These are phyloP conservation scores for Penicillium hesseltinei DNA, from an alignment of 2,329 filamentous ascomycete genomes.

Conservation along the genomic window DNA sequence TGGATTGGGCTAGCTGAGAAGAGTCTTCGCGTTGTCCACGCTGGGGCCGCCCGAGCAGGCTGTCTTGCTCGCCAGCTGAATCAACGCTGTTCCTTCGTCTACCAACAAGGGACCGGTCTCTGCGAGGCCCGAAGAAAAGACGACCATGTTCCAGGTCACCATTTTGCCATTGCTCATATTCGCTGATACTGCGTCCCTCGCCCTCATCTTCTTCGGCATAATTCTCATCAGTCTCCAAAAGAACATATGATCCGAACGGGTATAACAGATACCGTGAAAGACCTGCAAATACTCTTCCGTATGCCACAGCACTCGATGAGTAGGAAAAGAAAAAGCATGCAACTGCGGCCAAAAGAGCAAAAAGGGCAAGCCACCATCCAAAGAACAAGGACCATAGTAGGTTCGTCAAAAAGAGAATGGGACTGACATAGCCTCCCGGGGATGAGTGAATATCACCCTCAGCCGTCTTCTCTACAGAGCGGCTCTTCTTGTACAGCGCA, in stretches of 20 bases:
- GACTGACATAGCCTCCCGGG: constrained; percentile 81
- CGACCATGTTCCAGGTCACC: constrained; percentile 94
- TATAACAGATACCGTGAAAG: constrained; percentile 87
- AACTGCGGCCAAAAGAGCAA: constrained; percentile 70
- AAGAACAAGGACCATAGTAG: constrained; percentile 86
- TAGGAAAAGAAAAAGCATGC: constrained; percentile 79
- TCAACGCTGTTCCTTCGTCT: constrained; percentile 85
- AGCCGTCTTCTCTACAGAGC: constrained; percentile 92
- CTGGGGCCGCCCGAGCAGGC: constrained; percentile 70
- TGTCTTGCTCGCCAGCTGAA: constrained; percentile 84
- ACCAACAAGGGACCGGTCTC: constrained; percentile 76
- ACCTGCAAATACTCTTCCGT: constrained; percentile 80
- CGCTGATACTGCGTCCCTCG: constrained; percentile 93
- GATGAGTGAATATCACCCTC: constrained; percentile 96
- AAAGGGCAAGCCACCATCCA: constrained; percentile 89
- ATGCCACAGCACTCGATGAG: constrained; percentile 75
- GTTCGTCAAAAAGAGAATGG: constrained; percentile 84
- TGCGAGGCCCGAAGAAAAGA: constrained; percentile 85
- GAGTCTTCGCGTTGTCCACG: constrained; percentile 49
- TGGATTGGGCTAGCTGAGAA: constrained; percentile 52
- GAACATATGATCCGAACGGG: constrained; percentile 94
- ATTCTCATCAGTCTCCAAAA: constrained; percentile 87
- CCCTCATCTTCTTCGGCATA: constrained; percentile 94
- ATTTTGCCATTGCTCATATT: constrained; percentile 99
- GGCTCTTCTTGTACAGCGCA: constrained; percentile 93